A percentile compares a stretch with the other conserved stretches of the same genome.
phyloP scores from a whole-genome alignment of 805 yeast genomes.

The Zygosaccharomyces kombuchaensis region DNA sequence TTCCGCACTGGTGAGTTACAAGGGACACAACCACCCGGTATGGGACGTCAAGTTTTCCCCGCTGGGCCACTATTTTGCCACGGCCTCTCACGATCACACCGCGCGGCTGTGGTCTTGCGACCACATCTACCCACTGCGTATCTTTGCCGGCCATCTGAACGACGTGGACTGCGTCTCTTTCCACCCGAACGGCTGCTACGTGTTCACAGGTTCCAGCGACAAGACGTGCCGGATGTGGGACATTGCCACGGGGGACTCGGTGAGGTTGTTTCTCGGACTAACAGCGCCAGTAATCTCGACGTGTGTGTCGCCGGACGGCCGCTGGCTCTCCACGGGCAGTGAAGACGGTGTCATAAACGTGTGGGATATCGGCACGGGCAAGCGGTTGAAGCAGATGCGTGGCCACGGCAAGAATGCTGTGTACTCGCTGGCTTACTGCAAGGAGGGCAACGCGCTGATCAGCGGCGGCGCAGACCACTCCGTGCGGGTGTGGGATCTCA shows the following conservation, averaged over 20 bases:
- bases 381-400: constrained; percentile 82
- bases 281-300: constrained; percentile 80
- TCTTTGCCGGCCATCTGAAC: constrained; percentile 94
- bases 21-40: constrained; percentile 93
- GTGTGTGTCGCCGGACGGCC: constrained; percentile 93
- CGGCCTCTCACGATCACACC: constrained; percentile 96
- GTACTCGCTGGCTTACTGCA: constrained; percentile 76
- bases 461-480: constrained; percentile 91
- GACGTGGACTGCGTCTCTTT: constrained; percentile 94
- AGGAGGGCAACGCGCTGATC: constrained; percentile 83
- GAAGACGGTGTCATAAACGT: constrained; percentile 84
- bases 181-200: constrained; percentile 94
- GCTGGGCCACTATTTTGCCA: constrained; percentile 95
- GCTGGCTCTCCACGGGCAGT: constrained; percentile 94
- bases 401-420: constrained; percentile 91
- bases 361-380: constrained; percentile 93
- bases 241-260: constrained; percentile 79
- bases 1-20: constrained; percentile 85
- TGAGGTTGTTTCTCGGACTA: constrained; percentile 88
- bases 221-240: constrained; percentile 99
- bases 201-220: constrained; percentile 93
- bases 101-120: constrained; percentile 98
- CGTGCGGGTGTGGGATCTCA: constrained; percentile 94
- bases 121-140: constrained; percentile 91
- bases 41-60: constrained; percentile 98